Evolutionary conservation across 2,329 filamentous ascomycete genomes (phyloP).

Genomic region (Macrophomina phaseolina): DNA sequence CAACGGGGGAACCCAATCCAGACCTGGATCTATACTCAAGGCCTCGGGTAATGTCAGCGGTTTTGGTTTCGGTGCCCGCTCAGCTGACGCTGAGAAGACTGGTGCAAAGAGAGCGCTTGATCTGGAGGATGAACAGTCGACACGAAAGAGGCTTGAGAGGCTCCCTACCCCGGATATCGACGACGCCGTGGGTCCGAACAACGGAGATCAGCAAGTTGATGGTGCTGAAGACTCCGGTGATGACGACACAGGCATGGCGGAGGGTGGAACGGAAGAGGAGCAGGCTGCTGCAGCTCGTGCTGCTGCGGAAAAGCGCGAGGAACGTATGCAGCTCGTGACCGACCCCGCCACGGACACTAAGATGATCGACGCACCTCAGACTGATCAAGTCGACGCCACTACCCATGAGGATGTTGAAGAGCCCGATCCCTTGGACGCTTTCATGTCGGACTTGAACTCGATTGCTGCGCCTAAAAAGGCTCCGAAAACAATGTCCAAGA

Average conservation of each 20-base stretch:
- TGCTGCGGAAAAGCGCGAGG: slow-evolving; percentile 78
- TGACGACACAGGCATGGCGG: slow-evolving; percentile 75
- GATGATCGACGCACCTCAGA: slow-evolving; percentile 48
- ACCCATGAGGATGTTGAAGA: slow-evolving; percentile 66
- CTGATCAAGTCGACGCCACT: slow-evolving; percentile 33
- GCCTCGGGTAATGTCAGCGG: slow-evolving; percentile 76
- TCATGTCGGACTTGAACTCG: slow-evolving; percentile 77
- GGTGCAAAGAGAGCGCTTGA: slow-evolving; percentile 76
- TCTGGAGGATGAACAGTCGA: slow-evolving; percentile 86
- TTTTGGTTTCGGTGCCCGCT: slow-evolving; percentile 79
- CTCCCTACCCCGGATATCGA: slow-evolving; percentile 66
- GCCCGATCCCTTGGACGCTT: slow-evolving; percentile 92
- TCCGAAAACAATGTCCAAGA: slow-evolving; percentile 41
- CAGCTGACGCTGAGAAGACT: slow-evolving; percentile 69
- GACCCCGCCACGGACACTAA: slow-evolving; percentile 48
- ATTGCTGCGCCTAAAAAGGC: slow-evolving; percentile 48
- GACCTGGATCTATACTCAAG: slow-evolving; percentile 55
- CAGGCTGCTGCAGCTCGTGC: slow-evolving; percentile 83
- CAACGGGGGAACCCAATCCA: background rate
- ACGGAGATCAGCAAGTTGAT: slow-evolving; percentile 34
- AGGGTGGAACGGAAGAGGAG: slow-evolving; percentile 85
- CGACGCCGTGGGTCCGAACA: slow-evolving; percentile 60
- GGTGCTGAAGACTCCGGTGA: slow-evolving; percentile 70
- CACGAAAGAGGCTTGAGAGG: slow-evolving; percentile 87
- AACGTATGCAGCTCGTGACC: slow-evolving; percentile 49